These are phyloP conservation scores for Ilyonectria robusta DNA, from an alignment of 2,329 filamentous ascomycete genomes.

Conservation along the genomic window DNA sequence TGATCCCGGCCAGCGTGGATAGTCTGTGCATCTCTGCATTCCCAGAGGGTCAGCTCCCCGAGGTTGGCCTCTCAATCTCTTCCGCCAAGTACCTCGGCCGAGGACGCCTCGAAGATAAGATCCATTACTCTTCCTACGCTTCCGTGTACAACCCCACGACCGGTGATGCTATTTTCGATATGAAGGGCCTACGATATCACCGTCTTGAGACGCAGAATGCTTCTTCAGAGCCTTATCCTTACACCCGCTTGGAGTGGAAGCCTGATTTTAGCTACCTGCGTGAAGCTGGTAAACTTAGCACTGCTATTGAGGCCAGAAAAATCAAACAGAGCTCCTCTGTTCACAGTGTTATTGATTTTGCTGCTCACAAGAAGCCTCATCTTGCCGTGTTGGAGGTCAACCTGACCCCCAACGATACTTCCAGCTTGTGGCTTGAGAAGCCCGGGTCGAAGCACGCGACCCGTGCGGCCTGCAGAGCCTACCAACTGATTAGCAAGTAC, in stretches of 20 bases:
- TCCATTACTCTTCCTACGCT: conserved; percentile 13
- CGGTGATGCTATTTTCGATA: conserved; percentile 13
- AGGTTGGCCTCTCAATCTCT: conserved; percentile 18
- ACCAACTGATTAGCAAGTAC: conserved; percentile 14
- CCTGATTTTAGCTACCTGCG: conserved; percentile 14
- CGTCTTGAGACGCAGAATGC: background rate
- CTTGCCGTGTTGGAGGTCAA: conserved; percentile 23
- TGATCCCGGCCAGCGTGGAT: conserved; percentile 20
- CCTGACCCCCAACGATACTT: background rate
- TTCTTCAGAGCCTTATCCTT: conserved; percentile 14
- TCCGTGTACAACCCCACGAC: conserved; percentile 17
- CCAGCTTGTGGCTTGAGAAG: conserved; percentile 19
- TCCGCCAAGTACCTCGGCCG: conserved; percentile 20
- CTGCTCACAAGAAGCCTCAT: conserved; percentile 21
- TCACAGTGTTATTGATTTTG: conserved; percentile 17
- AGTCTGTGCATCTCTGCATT: conserved; percentile 12
- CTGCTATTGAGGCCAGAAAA: background rate
- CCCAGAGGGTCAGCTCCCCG: conserved; percentile 12
- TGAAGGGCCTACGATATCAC: conserved; percentile 17
- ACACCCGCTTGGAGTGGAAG: conserved; percentile 24
- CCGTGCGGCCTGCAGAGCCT: conserved; percentile 12
- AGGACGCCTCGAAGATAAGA: conserved; percentile 18
- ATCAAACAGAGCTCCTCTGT: background rate
- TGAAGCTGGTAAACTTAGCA: conserved; percentile 1
- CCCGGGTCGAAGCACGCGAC: conserved; percentile 10